Evolutionary conservation across 208 protist species (phyloP).

Genomic region (Tritrichomonas foetus): DNA sequence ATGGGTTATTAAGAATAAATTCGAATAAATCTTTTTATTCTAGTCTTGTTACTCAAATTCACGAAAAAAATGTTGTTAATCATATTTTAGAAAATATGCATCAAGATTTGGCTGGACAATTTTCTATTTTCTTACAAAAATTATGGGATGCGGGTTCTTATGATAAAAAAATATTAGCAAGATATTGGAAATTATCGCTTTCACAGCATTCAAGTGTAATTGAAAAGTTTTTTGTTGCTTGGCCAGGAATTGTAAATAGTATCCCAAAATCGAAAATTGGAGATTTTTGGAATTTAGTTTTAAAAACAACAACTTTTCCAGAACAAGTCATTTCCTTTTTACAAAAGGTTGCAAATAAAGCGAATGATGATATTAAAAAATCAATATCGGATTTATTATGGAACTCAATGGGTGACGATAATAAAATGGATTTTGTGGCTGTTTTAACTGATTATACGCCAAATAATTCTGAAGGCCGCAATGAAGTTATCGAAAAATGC

Average conservation of each 20-base stretch:
- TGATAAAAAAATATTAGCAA: not conserved
- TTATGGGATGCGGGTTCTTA: constrained; percentile 18
- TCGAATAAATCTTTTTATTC: constrained; percentile 27
- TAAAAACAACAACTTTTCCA: not conserved
- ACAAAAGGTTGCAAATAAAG: not conserved
- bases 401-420: not conserved
- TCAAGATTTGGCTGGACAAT: not conserved
- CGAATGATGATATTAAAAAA: not conserved
- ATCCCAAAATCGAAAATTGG: not conserved
- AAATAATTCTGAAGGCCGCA: too few relatives aligned
- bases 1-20: not conserved
- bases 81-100: constrained; percentile 9
- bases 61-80: not conserved
- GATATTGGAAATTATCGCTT: not conserved
- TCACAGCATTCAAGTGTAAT: not conserved
- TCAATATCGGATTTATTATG: not conserved
- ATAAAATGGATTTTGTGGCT: not conserved
- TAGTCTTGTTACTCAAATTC: not conserved
- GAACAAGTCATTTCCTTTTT: not conserved
- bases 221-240: not conserved
- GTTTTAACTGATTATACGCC: not conserved
- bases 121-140: not conserved
- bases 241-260: not conserved
- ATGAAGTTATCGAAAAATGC: not conserved
- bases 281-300: not conserved